Evolutionary conservation across 2,329 filamentous ascomycete species (phyloP), one percentile per base, ranked within the genome.

Genomic region (Rhynchosporium graminicola): DNA sequence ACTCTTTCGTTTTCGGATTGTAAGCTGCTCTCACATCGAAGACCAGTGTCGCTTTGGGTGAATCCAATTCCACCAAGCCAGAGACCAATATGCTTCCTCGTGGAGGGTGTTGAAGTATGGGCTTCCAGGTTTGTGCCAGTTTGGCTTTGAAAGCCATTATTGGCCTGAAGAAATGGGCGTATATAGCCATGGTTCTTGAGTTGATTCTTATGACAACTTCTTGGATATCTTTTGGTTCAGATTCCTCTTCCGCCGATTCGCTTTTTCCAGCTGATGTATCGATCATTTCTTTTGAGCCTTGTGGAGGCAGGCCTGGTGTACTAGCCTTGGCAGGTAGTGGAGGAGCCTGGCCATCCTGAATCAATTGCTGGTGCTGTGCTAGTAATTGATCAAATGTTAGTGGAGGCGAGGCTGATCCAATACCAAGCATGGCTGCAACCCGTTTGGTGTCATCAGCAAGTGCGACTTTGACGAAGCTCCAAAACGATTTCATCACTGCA

Each of bases 11-110:
- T 71, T 83, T 82, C 1, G 84, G 83, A 69, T 87, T 79, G 73
- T 83, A 87, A 73, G 80, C 84, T 1, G 78, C 81, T 10, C 74
- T 63, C 2, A 83, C 82, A 63, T 85, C 81, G 12, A 86, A 74
- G 2, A 79, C 77, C 60, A 86, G 70, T 56, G 76, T 76, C 0
- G 79, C 78, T 28, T 74, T 77, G 1, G 79, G 71, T 2, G 81
- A 77, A 46, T 80, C 76, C 1, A 87, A 62, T 65, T 86, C 81
- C 1, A 87, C 79, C 10, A 85, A 71, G 0, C 85, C 85, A 15
- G 80, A 80, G 1, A 87, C 77, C 1, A 76, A 71, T 52, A 87
- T 76, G 57, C 79, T 80, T 4, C 85, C 85, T 10, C 80, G 76
- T 4, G 78, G 80, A 0, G 82, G 81, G 2, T 77, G 74, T 7